These are phyloP conservation scores for Curvularia verruculosa DNA, from an alignment of 2,329 filamentous ascomycete species.

Conservation along the genomic window DNA sequence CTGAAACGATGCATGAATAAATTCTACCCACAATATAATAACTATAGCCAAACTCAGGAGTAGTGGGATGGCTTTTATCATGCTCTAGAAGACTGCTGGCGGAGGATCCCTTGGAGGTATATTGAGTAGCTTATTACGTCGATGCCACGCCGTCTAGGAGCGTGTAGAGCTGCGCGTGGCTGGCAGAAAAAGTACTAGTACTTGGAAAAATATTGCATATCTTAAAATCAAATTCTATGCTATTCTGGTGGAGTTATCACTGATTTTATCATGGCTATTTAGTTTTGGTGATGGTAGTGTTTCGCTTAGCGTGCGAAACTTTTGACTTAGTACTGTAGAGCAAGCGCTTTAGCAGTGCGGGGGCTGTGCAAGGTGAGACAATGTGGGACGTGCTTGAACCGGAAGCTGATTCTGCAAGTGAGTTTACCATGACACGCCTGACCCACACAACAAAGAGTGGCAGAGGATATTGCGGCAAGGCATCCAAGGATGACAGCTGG, in stretches of 20 bases:
- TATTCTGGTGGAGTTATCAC: not conserved
- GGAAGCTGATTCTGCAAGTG: no score
- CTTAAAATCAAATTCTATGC: not conserved
- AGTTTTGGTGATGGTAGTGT: not conserved
- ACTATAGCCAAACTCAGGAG: constrained; percentile 11
- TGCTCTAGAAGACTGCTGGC: constrained; percentile 20
- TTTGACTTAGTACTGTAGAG: not conserved
- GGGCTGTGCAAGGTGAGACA: no score
- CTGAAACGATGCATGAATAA: constrained; percentile 30
- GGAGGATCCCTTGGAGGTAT: constrained; percentile 8
- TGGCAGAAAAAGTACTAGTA: constrained; percentile 22
- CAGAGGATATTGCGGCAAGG: constrained; percentile 20
- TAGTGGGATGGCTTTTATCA: constrained; percentile 19
- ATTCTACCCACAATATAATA: constrained; percentile 24
- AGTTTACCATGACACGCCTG: constrained; percentile 34
- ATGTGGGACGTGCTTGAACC: no score
- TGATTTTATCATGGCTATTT: not conserved
- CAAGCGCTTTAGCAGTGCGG: no score
- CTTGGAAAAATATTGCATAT: not conserved
- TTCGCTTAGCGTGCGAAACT: not conserved
- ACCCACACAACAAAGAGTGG: constrained; percentile 26
- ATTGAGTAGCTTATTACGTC: constrained; percentile 15
- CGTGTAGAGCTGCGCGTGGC: constrained; percentile 7
- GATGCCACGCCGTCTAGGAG: constrained; percentile 17
- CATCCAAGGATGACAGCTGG: constrained; percentile 28